Base-by-base conservation (phyloP, 257 asterid species). In the Fraxinus anomala region DNA sequence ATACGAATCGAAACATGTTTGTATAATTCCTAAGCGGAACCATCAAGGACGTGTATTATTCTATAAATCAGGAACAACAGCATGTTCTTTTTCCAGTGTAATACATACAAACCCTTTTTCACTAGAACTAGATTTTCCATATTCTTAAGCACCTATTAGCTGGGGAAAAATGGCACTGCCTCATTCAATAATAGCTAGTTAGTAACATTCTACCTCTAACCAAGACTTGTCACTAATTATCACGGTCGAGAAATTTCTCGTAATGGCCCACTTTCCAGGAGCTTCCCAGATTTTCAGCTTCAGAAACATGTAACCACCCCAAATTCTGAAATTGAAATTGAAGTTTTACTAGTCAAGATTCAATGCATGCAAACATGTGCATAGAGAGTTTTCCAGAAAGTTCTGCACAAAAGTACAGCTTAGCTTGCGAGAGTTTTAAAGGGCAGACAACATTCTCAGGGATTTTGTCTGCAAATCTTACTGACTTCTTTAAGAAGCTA, bases 381-480 rank as follows among this genome's bases (percentile, higher is more conserved):
- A 5, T 0, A 2, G 21, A 63, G 69, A 24, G 34, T 26, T 63
- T 3, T 63, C 34, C 36, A 24, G 69, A 24, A 24, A 10, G 69
- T 24, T 61, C 19, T 63, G 3, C 33, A 63, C 33, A 63, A 9
- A 63, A 10, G 26, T 63, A 24, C 34, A 63, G 8, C 33, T 24
- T 13, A 23, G 19, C 69, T 23, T 24, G 34, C 6, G 8, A 11
- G 36, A 24, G 28, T 61, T 67, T 54, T 39, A 12, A 56, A 42
- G 4, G 51, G 68, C 66, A 49, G 33, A 73, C 56, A 72, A 71
- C 36, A 47, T 72, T 44, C 78, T n/a, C 56, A 42, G 74, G 74
- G 37, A 72, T 66, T 56, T 42, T 77, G 37, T 11, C 34, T 59
- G 24, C 12, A 31, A 54, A 37, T 68, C n/a, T 40, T 54, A 69